Evolutionary conservation across 2,329 filamentous ascomycete genomes (phyloP).

Genomic region (Aspergillus fijiensis): DNA sequence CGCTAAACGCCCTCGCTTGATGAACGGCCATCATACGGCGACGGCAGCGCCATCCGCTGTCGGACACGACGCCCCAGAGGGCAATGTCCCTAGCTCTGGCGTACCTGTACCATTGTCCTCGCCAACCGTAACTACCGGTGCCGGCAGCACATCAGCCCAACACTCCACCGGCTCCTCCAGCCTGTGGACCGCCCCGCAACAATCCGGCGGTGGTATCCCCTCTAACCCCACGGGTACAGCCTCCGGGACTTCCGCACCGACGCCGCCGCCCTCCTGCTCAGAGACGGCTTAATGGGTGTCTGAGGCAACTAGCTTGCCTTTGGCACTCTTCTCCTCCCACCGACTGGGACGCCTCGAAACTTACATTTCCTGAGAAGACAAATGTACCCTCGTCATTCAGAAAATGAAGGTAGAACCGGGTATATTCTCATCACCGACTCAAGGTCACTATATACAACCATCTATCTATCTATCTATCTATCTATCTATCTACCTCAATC

Average conservation of each 20-base stretch:
- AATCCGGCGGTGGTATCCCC: slow-evolving; percentile 13
- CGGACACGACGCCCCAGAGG: slow-evolving; percentile 4
- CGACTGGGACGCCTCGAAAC: neutral
- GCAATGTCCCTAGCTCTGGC: neutral
- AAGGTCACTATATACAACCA: too few relatives aligned
- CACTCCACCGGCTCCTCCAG: slow-evolving; percentile 16
- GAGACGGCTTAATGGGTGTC: neutral
- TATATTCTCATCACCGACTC: too few relatives aligned
- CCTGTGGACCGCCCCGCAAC: slow-evolving; percentile 25
- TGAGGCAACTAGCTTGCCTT: neutral
- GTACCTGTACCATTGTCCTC: neutral
- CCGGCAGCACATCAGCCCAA: slow-evolving; percentile 15
- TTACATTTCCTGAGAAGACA: neutral
- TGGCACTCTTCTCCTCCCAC: neutral
- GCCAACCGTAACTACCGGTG: slow-evolving; percentile 14
- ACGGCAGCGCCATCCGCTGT: neutral
- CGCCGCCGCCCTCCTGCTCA: slow-evolving; percentile 1
- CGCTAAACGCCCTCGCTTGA: slow-evolving; percentile 38
- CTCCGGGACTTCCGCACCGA: neutral
- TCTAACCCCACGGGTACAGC: slow-evolving; percentile 25
- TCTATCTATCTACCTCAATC: too few relatives aligned
- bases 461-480: too few relatives aligned
- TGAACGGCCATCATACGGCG: slow-evolving; percentile 29
- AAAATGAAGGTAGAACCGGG: too few relatives aligned
- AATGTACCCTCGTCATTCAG: too few relatives aligned